Evolutionary conservation across 164 flowering plant species (phyloP).

Genomic region (Sedum album): DNA sequence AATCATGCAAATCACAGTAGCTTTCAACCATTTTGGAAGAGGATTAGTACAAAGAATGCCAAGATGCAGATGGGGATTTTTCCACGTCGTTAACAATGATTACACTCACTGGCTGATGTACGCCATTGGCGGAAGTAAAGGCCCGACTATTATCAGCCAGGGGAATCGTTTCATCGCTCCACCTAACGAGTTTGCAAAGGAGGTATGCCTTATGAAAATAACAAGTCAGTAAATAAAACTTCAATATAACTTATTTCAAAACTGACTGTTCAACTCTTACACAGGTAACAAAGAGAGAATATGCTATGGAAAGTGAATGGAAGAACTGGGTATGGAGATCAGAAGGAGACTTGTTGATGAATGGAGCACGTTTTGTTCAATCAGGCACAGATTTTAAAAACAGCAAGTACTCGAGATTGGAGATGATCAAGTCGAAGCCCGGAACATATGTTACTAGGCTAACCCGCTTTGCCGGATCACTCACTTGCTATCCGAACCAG

Average conservation of each 20-base stretch:
- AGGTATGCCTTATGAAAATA: conserved; percentile 28
- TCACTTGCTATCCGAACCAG: conserved; percentile 18
- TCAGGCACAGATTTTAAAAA: conserved; percentile 26
- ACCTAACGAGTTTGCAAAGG: conserved; percentile 30
- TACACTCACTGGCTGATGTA: conserved; percentile 90
- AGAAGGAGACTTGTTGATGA: conserved; percentile 46
- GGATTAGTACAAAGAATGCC: conserved; percentile 93
- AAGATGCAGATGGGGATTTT: conserved; percentile 68
- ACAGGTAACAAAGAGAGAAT: conserved; percentile 73
- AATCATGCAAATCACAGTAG: conserved; percentile 69
- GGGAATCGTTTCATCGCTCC: conserved; percentile 80
- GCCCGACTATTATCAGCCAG: conserved; percentile 78
- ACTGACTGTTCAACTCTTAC: not conserved
- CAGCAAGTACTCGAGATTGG: conserved; percentile 9
- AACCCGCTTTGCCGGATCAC: conserved; percentile 34
- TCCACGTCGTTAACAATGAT: conserved; percentile 83
- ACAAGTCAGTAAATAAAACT: not conserved
- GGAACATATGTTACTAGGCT: conserved; percentile 26
- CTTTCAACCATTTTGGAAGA: conserved; percentile 69
- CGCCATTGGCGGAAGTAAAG: conserved; percentile 77
- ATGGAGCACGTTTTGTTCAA: conserved; percentile 58
- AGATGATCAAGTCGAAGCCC: conserved; percentile 28
- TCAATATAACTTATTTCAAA: not conserved
- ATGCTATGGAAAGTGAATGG: conserved; percentile 36
- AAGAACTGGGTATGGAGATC: conserved; percentile 69